phyloP scores from a whole-genome alignment of 768 basidiomycete species.

The Rhizopogon vinicolor region DNA sequence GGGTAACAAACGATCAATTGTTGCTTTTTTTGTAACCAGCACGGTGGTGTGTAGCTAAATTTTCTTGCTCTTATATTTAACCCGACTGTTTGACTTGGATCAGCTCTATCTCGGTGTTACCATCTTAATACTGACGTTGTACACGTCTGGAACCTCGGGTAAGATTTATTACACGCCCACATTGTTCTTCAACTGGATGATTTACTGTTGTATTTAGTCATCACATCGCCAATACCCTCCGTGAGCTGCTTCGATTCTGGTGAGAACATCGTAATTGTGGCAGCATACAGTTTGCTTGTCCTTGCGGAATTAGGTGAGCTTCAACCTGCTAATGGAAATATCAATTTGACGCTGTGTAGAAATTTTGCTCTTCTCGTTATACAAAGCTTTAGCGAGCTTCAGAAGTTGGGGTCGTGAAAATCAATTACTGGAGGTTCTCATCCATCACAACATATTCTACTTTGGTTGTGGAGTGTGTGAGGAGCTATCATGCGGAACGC shows the following conservation, averaged over 20 bases:
- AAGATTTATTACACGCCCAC: background rate
- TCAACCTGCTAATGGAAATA: background rate
- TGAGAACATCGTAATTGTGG: background rate
- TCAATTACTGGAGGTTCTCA: background rate
- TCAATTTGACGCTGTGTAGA: background rate
- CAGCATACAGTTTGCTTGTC: background rate
- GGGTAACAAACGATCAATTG: background rate
- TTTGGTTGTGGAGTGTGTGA: background rate
- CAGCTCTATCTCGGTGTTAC: background rate
- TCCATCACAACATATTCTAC: background rate
- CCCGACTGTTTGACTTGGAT: background rate
- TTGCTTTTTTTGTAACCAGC: background rate
- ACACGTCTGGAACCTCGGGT: background rate
- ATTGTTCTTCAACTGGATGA: background rate
- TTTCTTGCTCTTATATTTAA: background rate
- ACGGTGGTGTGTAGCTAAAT: background rate
- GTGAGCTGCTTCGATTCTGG: background rate
- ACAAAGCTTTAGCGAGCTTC: background rate
- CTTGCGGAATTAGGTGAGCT: background rate
- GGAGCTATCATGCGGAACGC: background rate
- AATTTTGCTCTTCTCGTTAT: background rate
- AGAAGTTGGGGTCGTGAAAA: background rate
- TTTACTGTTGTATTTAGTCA: background rate
- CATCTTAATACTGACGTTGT: background rate
- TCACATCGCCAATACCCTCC: background rate